These are phyloP conservation scores for Coniochaeta sp. DNA, from an alignment of 2,329 filamentous ascomycete species.

Conservation along the genomic window DNA sequence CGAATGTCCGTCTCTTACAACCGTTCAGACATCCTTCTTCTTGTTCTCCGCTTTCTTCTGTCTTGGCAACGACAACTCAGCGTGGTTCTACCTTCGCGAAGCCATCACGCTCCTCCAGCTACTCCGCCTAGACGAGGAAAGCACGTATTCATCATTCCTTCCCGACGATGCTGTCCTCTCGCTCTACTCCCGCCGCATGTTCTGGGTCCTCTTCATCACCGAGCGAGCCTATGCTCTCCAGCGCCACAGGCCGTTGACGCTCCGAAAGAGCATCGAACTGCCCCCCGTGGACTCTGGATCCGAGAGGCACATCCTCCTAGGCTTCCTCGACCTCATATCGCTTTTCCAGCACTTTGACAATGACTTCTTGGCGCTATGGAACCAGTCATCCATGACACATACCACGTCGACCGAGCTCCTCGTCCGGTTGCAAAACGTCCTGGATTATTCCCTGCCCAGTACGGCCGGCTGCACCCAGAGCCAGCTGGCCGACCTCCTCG, in stretches of 20 bases:
- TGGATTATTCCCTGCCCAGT: slow-evolving; percentile 1
- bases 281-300: slow-evolving; percentile 10
- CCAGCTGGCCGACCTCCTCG: slow-evolving; percentile 17
- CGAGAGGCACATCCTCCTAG: slow-evolving; percentile 19
- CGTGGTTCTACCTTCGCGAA: slow-evolving; percentile 24
- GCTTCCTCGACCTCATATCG: slow-evolving; percentile 21
- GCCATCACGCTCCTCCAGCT: slow-evolving; percentile 20
- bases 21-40: slow-evolving; percentile 24
- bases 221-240: slow-evolving; percentile 24
- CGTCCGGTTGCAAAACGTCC: slow-evolving; percentile 2
- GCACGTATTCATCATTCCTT: slow-evolving; percentile 10
- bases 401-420: not conserved
- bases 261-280: slow-evolving; percentile 15
- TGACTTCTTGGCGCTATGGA: slow-evolving; percentile 20
- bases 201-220: slow-evolving; percentile 20
- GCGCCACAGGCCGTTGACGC: slow-evolving; percentile 19
- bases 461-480: slow-evolving; percentile 9
- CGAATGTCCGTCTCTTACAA: slow-evolving; percentile 17
- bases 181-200: slow-evolving; percentile 8
- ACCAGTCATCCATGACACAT: slow-evolving; percentile 8
- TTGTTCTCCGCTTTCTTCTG: slow-evolving; percentile 21
- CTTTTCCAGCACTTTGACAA: slow-evolving; percentile 18
- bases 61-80: slow-evolving; percentile 22
- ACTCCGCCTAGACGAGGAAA: slow-evolving; percentile 20
- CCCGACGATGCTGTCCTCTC: slow-evolving; percentile 4